These are phyloP conservation scores for Russula foetens DNA, from an alignment of 768 basidiomycete genomes.

Conservation along the genomic window DNA sequence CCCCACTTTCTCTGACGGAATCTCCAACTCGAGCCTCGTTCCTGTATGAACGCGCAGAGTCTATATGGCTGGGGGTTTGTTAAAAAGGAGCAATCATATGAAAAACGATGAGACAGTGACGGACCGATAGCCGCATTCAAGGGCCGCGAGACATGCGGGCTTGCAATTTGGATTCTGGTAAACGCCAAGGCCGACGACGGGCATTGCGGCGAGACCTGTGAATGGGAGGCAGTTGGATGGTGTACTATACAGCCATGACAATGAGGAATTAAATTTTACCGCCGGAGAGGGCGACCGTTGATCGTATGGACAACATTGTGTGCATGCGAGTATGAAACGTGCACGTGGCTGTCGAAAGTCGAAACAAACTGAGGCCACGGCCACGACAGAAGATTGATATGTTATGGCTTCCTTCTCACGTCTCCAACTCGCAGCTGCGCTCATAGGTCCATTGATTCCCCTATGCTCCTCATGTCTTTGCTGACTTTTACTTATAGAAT, in stretches of 20 bases:
- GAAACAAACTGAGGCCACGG: too few relatives aligned
- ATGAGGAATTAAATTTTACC: slow-evolving; percentile 21
- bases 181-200: slow-evolving; percentile 61
- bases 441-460: slow-evolving; percentile 51
- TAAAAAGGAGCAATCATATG: too few relatives aligned
- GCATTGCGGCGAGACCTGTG: slow-evolving; percentile 46
- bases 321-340: not conserved
- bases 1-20: slow-evolving; percentile 47
- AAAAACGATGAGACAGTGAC: too few relatives aligned
- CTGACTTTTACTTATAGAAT: slow-evolving; percentile 46
- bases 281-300: not conserved
- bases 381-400: not conserved
- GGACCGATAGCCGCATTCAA: slow-evolving; percentile 59
- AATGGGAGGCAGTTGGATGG: not conserved
- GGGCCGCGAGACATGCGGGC: slow-evolving; percentile 49
- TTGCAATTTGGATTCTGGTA: slow-evolving; percentile 55
- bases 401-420: slow-evolving; percentile 57
- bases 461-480: not conserved
- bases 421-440: slow-evolving; percentile 77
- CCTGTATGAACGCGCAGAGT: slow-evolving; percentile 61
- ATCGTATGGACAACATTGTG: not conserved
- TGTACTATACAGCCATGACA: slow-evolving; percentile 22
- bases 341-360: slow-evolving; percentile 6
- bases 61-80: slow-evolving; percentile 46
- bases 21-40: slow-evolving; percentile 58